Conservation (phyloP, 495 filamentous ascomycete species). For the Aspergillus incahuasiensis region DNA sequence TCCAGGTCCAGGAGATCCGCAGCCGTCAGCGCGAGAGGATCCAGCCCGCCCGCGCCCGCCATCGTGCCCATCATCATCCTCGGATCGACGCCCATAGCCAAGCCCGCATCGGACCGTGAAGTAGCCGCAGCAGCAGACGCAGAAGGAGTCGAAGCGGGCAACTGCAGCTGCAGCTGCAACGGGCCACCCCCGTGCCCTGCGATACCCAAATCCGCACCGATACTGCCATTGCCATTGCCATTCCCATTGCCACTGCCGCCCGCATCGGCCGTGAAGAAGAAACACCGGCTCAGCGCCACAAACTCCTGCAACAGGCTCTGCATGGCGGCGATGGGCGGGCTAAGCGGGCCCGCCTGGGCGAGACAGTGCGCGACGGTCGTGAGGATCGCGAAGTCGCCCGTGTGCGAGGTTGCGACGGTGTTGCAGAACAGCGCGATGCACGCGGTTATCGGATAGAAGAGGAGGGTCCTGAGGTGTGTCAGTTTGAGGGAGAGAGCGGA, state of each 20-base stretch:
- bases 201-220: not conserved
- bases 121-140: not conserved
- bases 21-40: not conserved
- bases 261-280: not conserved
- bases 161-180: not conserved
- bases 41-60: not conserved
- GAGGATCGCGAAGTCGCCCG: constrained; percentile 19
- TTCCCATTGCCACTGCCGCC: not conserved
- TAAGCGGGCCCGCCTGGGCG: constrained; percentile 10
- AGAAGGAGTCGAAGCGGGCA: not conserved
- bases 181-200: not conserved
- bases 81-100: not conserved
- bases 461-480: constrained; percentile 11
- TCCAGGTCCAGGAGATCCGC: no score
- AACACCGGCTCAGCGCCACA: not conserved
- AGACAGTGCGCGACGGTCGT: constrained; percentile 15
- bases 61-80: not conserved
- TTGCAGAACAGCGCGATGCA: constrained; percentile 22
- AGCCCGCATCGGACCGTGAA: no score
- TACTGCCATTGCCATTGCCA: not conserved
- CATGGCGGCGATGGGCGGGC: constrained; percentile 12
- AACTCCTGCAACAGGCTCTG: constrained; percentile 17
- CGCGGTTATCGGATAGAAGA: constrained; percentile 20
- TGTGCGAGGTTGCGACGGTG: constrained; percentile 14
- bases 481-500: no score